These are phyloP conservation scores for Pulveroboletus sp. DNA, from an alignment of 768 basidiomycete species.

Conservation along the genomic window DNA sequence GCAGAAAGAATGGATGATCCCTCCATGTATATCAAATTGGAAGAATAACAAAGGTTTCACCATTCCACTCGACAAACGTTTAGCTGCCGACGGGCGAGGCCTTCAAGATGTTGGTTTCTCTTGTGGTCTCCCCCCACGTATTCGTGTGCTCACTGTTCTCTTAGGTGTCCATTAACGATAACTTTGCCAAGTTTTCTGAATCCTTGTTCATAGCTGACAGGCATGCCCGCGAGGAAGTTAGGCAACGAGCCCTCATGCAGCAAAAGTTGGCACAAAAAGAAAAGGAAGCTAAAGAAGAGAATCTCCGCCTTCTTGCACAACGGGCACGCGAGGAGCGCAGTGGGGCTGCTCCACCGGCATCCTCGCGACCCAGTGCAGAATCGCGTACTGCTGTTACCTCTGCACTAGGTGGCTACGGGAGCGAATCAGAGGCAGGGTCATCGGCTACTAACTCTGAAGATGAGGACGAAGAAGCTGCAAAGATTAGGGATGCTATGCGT, in stretches of 20 bases:
- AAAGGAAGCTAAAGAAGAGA: constrained; percentile 93
- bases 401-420: constrained; percentile 81
- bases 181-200: constrained; percentile 98
- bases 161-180: constrained; percentile 97
- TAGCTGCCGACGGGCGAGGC: constrained; percentile 97
- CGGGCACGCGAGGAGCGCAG: constrained; percentile 92
- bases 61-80: constrained; percentile 94
- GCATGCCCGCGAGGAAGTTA: constrained; percentile 96
- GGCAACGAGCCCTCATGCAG: constrained; percentile 95
- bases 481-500: constrained; percentile 86
- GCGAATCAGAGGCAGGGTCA: constrained; percentile 55
- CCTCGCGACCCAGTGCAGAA: constrained; percentile 61
- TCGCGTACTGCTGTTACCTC: constrained; percentile 69
- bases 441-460: constrained; percentile 51
- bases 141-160: neutral
- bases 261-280: constrained; percentile 99
- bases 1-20: constrained; percentile 99
- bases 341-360: constrained; percentile 58
- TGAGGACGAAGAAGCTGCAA: constrained; percentile 77
- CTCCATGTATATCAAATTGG: constrained; percentile 99
- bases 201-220: constrained; percentile 92
- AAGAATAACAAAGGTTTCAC: constrained; percentile 99
- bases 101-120: constrained; percentile 80
- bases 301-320: constrained; percentile 88
- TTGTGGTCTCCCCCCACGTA: neutral